Evolutionary conservation across 2,329 filamentous ascomycete genomes (phyloP), one percentile per base, ranked within the genome.

Genomic region (Ophiostoma sp.): DNA sequence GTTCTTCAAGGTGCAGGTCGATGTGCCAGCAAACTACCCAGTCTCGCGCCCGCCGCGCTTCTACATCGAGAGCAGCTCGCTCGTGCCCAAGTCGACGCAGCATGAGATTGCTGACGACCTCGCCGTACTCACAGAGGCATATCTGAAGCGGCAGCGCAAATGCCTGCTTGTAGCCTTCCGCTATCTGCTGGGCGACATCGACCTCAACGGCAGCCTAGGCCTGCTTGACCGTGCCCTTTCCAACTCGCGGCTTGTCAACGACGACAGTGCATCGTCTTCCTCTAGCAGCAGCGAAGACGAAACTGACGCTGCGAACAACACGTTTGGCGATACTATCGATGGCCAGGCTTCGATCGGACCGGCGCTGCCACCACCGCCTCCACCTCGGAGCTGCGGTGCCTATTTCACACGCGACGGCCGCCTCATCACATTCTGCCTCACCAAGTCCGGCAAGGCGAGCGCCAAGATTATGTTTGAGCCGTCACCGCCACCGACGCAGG

Each of bases 361-460:
- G 4, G 45, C 62, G 4, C 62, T 68, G 5, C 80, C 82, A 76
- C 86, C 78, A 4, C 84, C 86, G 12, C 85, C 85, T 0, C 78
- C 83, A 27, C 85, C 85, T 2, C 80, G 85, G 60, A 81, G 81
- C 6, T 89, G 87, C 71, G 87, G 87, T 55, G 85, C 84, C 58
- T 79, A 84, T 5, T 89, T 88, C 72, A 85, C 85, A 8, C 83
- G 83, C 49, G 86, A 87, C 73, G 88, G 88, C 7, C 83, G 83
- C 55, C 78, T 90, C 1, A 82, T 87, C 5, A 89, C 87, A 74
- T 90, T 90, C 76, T 90, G 90, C 73, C 87, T 87, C 1, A 87
- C 87, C 0, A 89, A 88, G 72, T 87, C 89, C 73, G 84, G 86
- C 74, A 87, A 84, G 71, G 82, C 83, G 16, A 81, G 79, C 47